A percentile compares a stretch with the other conserved stretches of the same genome.
Conservation (phyloP, 129 eudicot species). For the Arctium lappa region DNA sequence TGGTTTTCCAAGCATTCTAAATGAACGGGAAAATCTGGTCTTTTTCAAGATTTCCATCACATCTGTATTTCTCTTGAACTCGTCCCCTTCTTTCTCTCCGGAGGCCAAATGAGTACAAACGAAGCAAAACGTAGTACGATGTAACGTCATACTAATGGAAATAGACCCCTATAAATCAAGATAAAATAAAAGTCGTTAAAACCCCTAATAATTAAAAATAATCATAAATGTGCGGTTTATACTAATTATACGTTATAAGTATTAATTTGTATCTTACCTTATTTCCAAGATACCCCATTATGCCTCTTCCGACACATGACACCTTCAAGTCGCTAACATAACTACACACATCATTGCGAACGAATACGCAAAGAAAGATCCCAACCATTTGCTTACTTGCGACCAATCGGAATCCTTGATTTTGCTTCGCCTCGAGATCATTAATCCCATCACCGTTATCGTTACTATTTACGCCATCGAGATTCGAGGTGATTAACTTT, state of each 20-base stretch:
- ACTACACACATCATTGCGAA: slow-evolving; percentile 49
- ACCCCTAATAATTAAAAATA: neutral
- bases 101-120: slow-evolving; percentile 92
- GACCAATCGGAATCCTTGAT: slow-evolving; percentile 43
- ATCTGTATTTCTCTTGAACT: slow-evolving; percentile 59
- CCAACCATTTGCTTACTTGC: slow-evolving; percentile 97
- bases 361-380: slow-evolving; percentile 65
- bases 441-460: slow-evolving; percentile 3
- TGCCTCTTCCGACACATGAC: slow-evolving; percentile 85
- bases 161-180: slow-evolving; percentile 59
- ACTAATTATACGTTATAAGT: neutral
- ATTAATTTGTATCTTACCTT: slow-evolving; percentile 51
- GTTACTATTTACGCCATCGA: neutral
- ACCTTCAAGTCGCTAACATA: slow-evolving; percentile 56
- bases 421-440: neutral
- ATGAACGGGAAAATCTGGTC: slow-evolving; percentile 55
- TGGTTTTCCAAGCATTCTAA: slow-evolving; percentile 36
- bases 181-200: neutral
- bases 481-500: slow-evolving; percentile 16
- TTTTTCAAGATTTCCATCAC: slow-evolving; percentile 62
- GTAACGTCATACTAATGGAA: slow-evolving; percentile 71
- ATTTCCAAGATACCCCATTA: slow-evolving; percentile 95
- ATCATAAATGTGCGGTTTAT: neutral
- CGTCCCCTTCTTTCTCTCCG: slow-evolving; percentile 81
- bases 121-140: slow-evolving; percentile 65